These are phyloP conservation scores for Sclerotinia minor DNA, from an alignment of 2,329 filamentous ascomycete genomes.

Conservation along the genomic window DNA sequence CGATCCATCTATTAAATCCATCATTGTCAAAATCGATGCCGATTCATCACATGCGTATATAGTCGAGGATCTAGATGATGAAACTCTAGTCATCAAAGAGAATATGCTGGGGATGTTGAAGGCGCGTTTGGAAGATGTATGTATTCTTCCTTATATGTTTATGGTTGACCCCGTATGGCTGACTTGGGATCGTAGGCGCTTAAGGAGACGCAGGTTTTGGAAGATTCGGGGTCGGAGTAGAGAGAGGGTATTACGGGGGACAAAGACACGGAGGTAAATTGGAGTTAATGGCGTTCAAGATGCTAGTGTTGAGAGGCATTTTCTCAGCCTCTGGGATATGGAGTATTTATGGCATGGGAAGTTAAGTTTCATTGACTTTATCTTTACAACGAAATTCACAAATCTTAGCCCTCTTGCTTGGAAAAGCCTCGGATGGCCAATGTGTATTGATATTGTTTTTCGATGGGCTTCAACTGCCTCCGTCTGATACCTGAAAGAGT, in stretches of 20 bases:
- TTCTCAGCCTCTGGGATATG: neutral
- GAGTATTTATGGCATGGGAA: neutral
- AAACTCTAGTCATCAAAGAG: constrained; percentile 73
- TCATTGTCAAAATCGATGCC: constrained; percentile 75
- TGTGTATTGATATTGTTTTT: neutral
- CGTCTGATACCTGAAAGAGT: neutral
- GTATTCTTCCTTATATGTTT: constrained; percentile 35
- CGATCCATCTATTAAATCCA: constrained; percentile 84
- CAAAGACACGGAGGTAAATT: neutral
- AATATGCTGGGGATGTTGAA: constrained; percentile 70
- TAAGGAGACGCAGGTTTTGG: constrained; percentile 39
- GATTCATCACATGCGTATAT: constrained; percentile 67
- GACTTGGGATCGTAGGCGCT: constrained; percentile 33
- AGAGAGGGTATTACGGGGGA: neutral
- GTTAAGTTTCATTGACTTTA: neutral
- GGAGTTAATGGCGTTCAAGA: neutral
- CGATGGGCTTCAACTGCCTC: neutral
- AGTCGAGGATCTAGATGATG: constrained; percentile 77
- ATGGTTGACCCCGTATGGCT: constrained; percentile 15
- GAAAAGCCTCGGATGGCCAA: neutral
- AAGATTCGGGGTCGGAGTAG: constrained; percentile 27
- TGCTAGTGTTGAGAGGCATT: neutral
- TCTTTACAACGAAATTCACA: neutral
- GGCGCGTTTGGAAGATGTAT: constrained; percentile 65
- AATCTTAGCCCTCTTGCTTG: neutral